Conservation (phyloP, 495 filamentous ascomycete species). For the Hypoxylon perforatum region DNA sequence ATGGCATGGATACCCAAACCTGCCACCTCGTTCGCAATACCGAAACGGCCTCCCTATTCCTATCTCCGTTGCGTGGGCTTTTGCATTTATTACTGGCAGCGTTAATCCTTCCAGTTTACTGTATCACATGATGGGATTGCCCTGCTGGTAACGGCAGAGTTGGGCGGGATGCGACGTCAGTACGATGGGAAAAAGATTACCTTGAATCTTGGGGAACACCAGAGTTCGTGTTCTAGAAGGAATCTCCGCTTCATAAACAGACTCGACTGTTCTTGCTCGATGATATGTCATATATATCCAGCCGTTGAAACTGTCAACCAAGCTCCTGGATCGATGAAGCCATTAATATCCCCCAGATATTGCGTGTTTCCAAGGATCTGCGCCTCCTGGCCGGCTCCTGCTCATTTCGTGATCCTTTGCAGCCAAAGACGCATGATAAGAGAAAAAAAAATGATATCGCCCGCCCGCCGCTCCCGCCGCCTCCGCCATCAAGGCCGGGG, state of each 20-base stretch:
- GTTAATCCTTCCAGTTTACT: not conserved
- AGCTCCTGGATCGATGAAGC: constrained; percentile 18
- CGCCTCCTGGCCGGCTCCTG: constrained; percentile 16
- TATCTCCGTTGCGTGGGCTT: not conserved
- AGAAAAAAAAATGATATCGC: constrained; percentile 7
- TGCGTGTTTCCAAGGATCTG: constrained; percentile 20
- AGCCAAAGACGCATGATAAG: not conserved
- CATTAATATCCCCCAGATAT: constrained; percentile 22
- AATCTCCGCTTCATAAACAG: constrained; percentile 18
- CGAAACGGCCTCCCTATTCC: not conserved
- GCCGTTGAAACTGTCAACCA: constrained; percentile 28
- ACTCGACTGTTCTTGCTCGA: not conserved
- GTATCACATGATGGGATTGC: constrained; percentile 35
- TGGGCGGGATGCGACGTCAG: constrained; percentile 13
- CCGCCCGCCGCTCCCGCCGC: constrained; percentile 14
- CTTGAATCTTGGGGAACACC: constrained; percentile 2
- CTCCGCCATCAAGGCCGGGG: constrained; percentile 17
- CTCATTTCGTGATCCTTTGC: not conserved
- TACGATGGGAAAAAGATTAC: constrained; percentile 20
- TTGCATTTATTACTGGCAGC: not conserved
- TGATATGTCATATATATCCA: constrained; percentile 30
- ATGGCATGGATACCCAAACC: too few relatives aligned
- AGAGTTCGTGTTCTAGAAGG: constrained; percentile 32
- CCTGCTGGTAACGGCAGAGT: constrained; percentile 32
- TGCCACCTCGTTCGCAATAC: not conserved